Evolutionary conservation across 164 flowering plant species (phyloP), one percentile per base, ranked within the genome.

Genomic region (Vitis rupestris): DNA sequence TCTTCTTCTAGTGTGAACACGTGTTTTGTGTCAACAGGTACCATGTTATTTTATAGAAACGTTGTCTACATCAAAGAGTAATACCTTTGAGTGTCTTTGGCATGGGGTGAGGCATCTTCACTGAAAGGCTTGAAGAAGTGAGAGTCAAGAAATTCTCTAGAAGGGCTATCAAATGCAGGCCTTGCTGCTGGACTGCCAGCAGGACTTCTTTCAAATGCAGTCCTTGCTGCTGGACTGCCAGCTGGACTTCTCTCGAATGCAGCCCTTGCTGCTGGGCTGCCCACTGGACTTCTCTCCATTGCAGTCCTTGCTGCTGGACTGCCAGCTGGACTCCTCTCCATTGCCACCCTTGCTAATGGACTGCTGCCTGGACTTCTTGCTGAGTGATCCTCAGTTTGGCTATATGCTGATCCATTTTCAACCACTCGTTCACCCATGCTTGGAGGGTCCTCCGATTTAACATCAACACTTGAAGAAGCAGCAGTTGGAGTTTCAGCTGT

Each of bases 31-130:
- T 6, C 44, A 37, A 37, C 44, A 37, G 7, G 44, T 37, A 37
- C 44, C 44, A 37, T 37, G 6, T 37, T 37, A 37, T 1, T 37
- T 37, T 1, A 23, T 23, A 37, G 44, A 37, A 37, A 4, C 0
- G 44, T 37, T 4, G 44, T 37, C 56, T 13, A 51, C 7, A 31
- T 51, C 9, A 23, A 52, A 68, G 50, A 48, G 4, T 31, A 29
- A 49, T 73, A 90, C 98, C 97, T 90, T 29, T 78, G 84, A 51
- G 76, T 57, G 57, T 83, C 91, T 72, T 82, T 82, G 64, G 80
- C 77, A 66, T 70, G 81, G 10, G 87, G 90, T 70, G 95, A 87
- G 59, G 82, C 75, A 81, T 85, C 85, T 48, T 72, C 61, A 68
- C 74, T 77, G 44, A 19, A 29, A 59, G 68, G 75, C 81, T 80